These are phyloP conservation scores for Blastobotrys robertii DNA, from an alignment of 805 yeast genomes.

Conservation along the genomic window DNA sequence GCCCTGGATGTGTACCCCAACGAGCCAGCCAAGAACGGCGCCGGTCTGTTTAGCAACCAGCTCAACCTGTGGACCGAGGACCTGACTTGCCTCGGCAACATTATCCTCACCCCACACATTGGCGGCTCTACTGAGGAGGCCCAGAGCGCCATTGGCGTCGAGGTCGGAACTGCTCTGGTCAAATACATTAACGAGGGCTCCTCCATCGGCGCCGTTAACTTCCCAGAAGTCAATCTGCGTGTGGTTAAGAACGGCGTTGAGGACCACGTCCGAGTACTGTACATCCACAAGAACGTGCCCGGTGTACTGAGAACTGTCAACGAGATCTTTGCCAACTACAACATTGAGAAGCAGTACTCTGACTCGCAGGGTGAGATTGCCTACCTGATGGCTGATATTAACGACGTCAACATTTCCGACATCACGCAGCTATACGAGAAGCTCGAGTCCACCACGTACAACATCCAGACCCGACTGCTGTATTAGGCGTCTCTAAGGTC, in stretches of 20 bases:
- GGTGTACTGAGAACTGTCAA: conserved; percentile 97
- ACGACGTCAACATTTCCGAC: conserved; percentile 72
- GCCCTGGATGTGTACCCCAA: conserved; percentile 94
- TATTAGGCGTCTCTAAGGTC: conserved; percentile 37
- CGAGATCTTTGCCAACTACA: conserved; percentile 87
- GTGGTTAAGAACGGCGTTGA: conserved; percentile 80
- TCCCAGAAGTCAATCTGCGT: conserved; percentile 95
- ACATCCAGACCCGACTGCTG: conserved; percentile 80
- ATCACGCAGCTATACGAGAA: conserved; percentile 77
- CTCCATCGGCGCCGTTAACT: conserved; percentile 91
- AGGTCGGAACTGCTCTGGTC: conserved; percentile 77
- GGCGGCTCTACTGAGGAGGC: conserved; percentile 99
- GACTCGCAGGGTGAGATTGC: conserved; percentile 95
- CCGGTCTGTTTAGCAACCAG: conserved; percentile 57
- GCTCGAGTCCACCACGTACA: conserved; percentile 81
- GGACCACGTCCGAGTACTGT: conserved; percentile 78
- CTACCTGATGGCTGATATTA: conserved; percentile 94
- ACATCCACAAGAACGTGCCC: conserved; percentile 96
- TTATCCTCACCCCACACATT: conserved; percentile 91
- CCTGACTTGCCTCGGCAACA: conserved; percentile 70
- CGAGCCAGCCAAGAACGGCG: conserved; percentile 97
- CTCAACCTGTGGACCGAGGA: conserved; percentile 81
- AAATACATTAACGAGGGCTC: conserved; percentile 94
- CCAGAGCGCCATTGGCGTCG: conserved; percentile 93
- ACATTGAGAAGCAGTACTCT: conserved; percentile 96